Evolutionary conservation across 129 eudicot genomes (phyloP).

Genomic region (Sambucus nigra): DNA sequence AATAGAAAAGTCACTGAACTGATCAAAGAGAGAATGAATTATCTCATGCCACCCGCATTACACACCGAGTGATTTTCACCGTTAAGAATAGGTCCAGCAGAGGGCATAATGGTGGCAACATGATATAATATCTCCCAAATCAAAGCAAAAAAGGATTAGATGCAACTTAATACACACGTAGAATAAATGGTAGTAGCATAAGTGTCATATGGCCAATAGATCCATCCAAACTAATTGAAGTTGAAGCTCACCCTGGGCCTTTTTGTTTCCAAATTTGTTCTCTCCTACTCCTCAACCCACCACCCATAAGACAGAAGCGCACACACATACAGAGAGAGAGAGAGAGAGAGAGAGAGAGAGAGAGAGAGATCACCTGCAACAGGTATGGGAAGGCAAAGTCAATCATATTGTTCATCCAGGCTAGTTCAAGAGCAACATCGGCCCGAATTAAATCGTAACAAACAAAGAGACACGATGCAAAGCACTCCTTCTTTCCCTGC

Average conservation of each 20-base stretch:
- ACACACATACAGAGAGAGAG: background rate
- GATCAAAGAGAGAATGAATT: too few species aligned
- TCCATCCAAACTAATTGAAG: background rate
- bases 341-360: background rate
- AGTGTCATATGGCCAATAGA: background rate
- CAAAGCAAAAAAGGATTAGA: background rate
- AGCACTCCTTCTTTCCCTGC: slow-evolving; percentile 97
- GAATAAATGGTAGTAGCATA: background rate
- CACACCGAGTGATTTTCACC: too few species aligned
- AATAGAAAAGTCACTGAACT: too few species aligned
- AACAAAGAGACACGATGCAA: slow-evolving; percentile 83
- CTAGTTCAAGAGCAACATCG: slow-evolving; percentile 91
- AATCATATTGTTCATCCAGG: slow-evolving; percentile 86
- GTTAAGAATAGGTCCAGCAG: too few species aligned
- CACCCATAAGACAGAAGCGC: background rate
- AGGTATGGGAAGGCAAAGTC: slow-evolving; percentile 95
- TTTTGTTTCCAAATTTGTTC: too few species aligned
- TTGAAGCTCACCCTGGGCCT: too few species aligned
- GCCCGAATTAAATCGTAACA: slow-evolving; percentile 81
- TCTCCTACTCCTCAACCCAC: background rate
- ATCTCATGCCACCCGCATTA: too few species aligned
- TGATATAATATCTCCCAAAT: too few species aligned
- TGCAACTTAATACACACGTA: background rate
- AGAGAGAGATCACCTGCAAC: slow-evolving; percentile 47
- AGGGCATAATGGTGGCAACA: too few species aligned